Percentiles rank a stretch among this genome's conserved stretches.
Conservation (phyloP, 2,329 filamentous ascomycete genomes). For the Hortaea werneckii region DNA sequence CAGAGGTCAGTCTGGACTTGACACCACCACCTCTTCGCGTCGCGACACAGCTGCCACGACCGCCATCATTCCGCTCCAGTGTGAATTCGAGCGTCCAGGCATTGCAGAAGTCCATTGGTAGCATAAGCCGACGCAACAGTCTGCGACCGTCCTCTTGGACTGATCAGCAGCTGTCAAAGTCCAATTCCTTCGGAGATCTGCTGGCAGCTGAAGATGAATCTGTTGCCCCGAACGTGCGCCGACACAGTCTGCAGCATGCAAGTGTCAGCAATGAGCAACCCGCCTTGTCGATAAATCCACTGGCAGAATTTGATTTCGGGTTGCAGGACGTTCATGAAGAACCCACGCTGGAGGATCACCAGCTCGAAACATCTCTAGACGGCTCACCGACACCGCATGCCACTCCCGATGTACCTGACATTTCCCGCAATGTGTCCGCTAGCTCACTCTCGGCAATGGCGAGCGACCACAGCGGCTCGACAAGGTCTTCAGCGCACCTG, state of each 20-base stretch:
- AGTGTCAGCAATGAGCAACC: too few species aligned
- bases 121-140: constrained; percentile 16
- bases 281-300: too few species aligned
- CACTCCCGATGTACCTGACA: background rate
- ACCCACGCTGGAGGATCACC: constrained; percentile 3
- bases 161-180: constrained; percentile 18
- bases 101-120: constrained; percentile 20
- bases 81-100: constrained; percentile 15
- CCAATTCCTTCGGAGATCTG: constrained; percentile 24
- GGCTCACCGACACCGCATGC: background rate
- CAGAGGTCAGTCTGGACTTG: constrained; percentile 10
- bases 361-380: constrained; percentile 2
- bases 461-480: constrained; percentile 4
- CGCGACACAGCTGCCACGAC: constrained; percentile 18
- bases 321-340: constrained; percentile 6
- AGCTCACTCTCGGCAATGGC: constrained; percentile 2
- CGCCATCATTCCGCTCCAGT: constrained; percentile 28
- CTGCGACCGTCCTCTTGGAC: constrained; percentile 10
- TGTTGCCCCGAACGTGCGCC: too few species aligned
- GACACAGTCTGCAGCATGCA: too few species aligned
- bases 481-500: constrained; percentile 3
- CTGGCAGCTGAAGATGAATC: too few species aligned
- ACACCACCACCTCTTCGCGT: constrained; percentile 10
- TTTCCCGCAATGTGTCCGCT: background rate
- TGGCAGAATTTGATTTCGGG: constrained; percentile 11